Conservation (phyloP, 306 rosid genomes). For the Astragalus membranaceus region DNA sequence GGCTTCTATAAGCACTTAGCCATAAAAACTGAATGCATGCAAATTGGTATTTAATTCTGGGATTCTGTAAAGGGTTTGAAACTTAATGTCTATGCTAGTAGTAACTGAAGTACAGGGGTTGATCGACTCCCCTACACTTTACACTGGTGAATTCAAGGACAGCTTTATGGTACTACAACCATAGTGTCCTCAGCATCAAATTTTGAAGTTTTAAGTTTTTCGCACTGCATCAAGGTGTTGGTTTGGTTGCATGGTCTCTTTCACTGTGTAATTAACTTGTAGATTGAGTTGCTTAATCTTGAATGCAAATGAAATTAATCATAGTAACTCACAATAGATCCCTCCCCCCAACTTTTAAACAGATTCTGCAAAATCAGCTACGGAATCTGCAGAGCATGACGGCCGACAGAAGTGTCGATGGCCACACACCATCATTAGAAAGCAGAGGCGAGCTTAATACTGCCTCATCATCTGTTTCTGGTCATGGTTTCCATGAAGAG, state of each 20-base stretch:
- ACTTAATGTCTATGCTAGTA: background rate
- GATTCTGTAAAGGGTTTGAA: background rate
- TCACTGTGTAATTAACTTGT: slow-evolving; percentile 2
- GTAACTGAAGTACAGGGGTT: background rate
- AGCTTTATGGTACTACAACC: background rate
- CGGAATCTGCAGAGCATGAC: slow-evolving; percentile 43
- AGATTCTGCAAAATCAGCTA: slow-evolving; percentile 63
- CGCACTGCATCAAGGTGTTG: background rate
- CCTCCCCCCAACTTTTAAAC: background rate
- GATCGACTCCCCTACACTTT: background rate
- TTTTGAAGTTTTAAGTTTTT: background rate
- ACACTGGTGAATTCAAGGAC: background rate
- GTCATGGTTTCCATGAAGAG: slow-evolving; percentile 4
- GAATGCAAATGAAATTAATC: background rate
- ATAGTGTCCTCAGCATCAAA: background rate
- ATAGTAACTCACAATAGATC: background rate
- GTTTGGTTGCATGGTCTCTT: background rate
- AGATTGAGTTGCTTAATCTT: background rate
- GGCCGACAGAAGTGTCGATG: slow-evolving; percentile 25
- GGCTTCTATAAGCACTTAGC: slow-evolving; percentile 1
- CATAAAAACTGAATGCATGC: background rate
- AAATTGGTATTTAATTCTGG: background rate
- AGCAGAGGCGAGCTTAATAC: slow-evolving; percentile 50
- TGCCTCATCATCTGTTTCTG: slow-evolving; percentile 28
- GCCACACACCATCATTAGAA: slow-evolving; percentile 28